Percentiles rank a stretch among this genome's conserved stretches.
These are phyloP conservation scores for Talaromyces funiculosus DNA, from an alignment of 2,329 filamentous ascomycete genomes.

Conservation along the genomic window DNA sequence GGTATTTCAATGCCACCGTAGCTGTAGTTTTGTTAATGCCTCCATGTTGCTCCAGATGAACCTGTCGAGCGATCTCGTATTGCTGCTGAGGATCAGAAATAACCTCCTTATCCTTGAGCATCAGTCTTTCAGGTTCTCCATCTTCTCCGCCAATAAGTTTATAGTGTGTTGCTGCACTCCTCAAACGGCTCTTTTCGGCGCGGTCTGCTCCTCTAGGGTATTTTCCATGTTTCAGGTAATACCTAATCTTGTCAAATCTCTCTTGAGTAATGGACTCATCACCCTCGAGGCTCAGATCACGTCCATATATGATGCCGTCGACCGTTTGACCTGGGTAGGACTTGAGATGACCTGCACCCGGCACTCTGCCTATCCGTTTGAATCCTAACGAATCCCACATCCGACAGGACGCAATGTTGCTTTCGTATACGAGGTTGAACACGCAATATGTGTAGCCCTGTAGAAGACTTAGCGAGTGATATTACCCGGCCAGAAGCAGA, in stretches of 20 bases:
- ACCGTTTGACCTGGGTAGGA: constrained; percentile 64
- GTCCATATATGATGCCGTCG: constrained; percentile 73
- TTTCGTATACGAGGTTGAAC: constrained; percentile 93
- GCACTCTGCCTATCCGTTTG: constrained; percentile 82
- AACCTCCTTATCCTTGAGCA: constrained; percentile 97
- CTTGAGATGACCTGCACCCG: constrained; percentile 63
- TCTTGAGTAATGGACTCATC: constrained; percentile 89
- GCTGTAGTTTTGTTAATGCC: constrained; percentile 99
- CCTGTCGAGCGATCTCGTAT: constrained; percentile 76
- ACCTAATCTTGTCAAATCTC: constrained; percentile 97
- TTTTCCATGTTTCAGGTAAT: constrained; percentile 89
- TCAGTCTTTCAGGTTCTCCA: constrained; percentile 63
- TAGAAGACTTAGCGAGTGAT: background rate
- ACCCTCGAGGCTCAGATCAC: constrained; percentile 56
- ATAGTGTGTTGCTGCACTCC: constrained; percentile 92
- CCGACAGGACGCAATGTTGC: constrained; percentile 80
- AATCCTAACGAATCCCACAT: constrained; percentile 92
- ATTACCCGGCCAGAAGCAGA: constrained; percentile 27
- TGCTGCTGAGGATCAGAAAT: constrained; percentile 84
- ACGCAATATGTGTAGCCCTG: constrained; percentile 84
- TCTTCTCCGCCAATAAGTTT: constrained; percentile 59
- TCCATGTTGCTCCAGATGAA: constrained; percentile 72
- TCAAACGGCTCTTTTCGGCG: constrained; percentile 88
- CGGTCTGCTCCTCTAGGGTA: constrained; percentile 91
- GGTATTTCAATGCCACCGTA: constrained; percentile 85